Percentiles rank a stretch among this genome's conserved stretches.
These are phyloP conservation scores for Apiospora marii DNA, from an alignment of 2,329 filamentous ascomycete species.

Conservation along the genomic window DNA sequence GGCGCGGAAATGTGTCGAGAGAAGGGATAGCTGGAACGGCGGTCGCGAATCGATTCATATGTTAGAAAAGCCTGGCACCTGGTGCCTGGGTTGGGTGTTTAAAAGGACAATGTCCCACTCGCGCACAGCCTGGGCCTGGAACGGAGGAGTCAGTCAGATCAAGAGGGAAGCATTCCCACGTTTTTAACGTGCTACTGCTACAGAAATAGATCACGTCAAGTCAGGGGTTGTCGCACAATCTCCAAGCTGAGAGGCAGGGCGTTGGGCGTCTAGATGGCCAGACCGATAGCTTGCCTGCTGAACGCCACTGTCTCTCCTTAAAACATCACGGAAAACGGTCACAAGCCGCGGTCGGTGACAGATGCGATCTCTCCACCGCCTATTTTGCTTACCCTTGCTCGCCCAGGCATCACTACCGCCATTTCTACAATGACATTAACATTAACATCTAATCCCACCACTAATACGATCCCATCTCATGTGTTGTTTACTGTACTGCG, in stretches of 20 bases:
- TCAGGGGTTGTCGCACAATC: constrained; percentile 17
- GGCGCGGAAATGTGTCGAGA: background rate
- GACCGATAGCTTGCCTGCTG: constrained; percentile 10
- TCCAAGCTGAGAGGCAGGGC: background rate
- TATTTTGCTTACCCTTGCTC: background rate
- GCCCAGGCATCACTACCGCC: background rate
- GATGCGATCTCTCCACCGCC: background rate
- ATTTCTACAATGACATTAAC: background rate
- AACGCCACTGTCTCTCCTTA: constrained; percentile 19
- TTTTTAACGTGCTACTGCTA: constrained; percentile 14
- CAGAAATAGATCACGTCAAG: constrained; percentile 1
- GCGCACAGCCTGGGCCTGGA: background rate
- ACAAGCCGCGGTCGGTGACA: background rate
- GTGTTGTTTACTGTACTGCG: constrained; percentile 3
- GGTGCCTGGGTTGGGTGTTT: background rate
- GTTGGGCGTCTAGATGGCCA: background rate
- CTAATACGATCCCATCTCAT: background rate
- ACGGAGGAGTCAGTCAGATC: background rate
- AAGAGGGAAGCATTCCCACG: background rate
- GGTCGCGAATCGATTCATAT: background rate
- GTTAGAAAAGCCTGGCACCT: background rate
- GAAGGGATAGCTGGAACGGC: constrained; percentile 5
- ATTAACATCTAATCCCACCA: background rate
- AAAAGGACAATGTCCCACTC: background rate
- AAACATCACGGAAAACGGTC: background rate